These are phyloP conservation scores for Colletotrichum sansevieriae DNA, from an alignment of 2,329 filamentous ascomycete genomes.

Conservation along the genomic window DNA sequence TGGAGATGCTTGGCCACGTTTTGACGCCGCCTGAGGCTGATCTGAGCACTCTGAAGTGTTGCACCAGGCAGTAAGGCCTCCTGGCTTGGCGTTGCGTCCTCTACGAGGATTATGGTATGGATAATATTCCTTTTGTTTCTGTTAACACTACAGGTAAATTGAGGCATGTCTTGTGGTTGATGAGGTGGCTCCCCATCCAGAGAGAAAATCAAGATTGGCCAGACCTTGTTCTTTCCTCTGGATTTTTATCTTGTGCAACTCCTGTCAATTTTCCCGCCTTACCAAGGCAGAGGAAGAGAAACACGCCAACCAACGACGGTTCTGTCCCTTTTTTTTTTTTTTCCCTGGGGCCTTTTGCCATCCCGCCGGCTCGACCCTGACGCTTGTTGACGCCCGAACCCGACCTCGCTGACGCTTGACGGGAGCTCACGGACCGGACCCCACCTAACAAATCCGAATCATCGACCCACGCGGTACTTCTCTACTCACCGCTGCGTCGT, in stretches of 20 bases:
- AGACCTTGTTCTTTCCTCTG: neutral
- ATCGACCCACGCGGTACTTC: constrained; percentile 30
- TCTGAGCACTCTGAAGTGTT: constrained; percentile 34
- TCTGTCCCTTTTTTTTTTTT: neutral
- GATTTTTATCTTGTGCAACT: neutral
- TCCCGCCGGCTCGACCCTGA: constrained; percentile 8
- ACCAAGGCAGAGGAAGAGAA: neutral
- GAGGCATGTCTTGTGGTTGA: neutral
- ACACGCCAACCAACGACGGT: neutral
- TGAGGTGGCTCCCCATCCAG: neutral
- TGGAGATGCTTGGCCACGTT: constrained; percentile 41
- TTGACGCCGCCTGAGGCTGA: constrained; percentile 38
- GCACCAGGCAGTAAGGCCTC: constrained; percentile 27
- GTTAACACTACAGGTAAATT: neutral
- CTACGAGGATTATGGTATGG: neutral
- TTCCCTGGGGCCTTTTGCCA: too few relatives aligned
- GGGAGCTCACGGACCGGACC: constrained; percentile 34
- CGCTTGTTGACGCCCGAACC: constrained; percentile 35
- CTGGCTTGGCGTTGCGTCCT: constrained; percentile 33
- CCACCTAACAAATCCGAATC: constrained; percentile 25
- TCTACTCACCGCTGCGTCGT: neutral
- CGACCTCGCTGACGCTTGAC: constrained; percentile 5
- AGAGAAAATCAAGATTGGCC: neutral
- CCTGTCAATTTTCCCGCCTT: neutral
- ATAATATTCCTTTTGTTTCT: neutral